Evolutionary conservation across 2,329 filamentous ascomycete species (phyloP).

Genomic region (Fusarium piperis): DNA sequence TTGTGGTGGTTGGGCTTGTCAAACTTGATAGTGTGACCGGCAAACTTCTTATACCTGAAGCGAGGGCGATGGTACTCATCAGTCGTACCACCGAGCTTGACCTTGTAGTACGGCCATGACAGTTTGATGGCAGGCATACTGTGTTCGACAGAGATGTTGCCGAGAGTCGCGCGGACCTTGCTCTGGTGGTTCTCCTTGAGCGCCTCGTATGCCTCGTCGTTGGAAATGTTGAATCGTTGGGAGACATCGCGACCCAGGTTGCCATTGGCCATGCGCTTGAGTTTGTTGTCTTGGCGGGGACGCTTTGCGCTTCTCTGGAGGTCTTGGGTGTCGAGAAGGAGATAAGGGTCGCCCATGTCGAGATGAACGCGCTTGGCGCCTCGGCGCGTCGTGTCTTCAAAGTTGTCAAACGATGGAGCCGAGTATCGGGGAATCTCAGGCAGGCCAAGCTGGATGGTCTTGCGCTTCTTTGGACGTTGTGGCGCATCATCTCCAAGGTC

Average conservation of each 20-base stretch:
- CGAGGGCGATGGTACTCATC: constrained; percentile 86
- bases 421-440: constrained; percentile 67
- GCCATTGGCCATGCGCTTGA: constrained; percentile 73
- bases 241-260: constrained; percentile 78
- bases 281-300: constrained; percentile 63
- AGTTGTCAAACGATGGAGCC: constrained; percentile 82
- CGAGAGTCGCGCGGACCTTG: constrained; percentile 92
- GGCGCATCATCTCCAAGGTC: constrained; percentile 57
- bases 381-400: constrained; percentile 75
- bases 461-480: constrained; percentile 73
- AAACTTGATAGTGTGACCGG: constrained; percentile 76
- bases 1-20: constrained; percentile 77
- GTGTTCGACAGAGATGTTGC: constrained; percentile 93
- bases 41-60: constrained; percentile 75
- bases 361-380: constrained; percentile 82
- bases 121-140: constrained; percentile 90
- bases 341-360: constrained; percentile 87
- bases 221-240: constrained; percentile 92
- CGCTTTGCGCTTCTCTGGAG: constrained; percentile 71
- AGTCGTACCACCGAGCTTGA: constrained; percentile 78
- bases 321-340: constrained; percentile 83
- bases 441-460: constrained; percentile 67
- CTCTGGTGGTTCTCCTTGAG: constrained; percentile 97
- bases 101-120: constrained; percentile 96
- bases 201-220: constrained; percentile 94